Percentiles rank a stretch among this genome's conserved stretches.
Conservation (phyloP, 495 filamentous ascomycete genomes). For the Oidiodendron maius region DNA sequence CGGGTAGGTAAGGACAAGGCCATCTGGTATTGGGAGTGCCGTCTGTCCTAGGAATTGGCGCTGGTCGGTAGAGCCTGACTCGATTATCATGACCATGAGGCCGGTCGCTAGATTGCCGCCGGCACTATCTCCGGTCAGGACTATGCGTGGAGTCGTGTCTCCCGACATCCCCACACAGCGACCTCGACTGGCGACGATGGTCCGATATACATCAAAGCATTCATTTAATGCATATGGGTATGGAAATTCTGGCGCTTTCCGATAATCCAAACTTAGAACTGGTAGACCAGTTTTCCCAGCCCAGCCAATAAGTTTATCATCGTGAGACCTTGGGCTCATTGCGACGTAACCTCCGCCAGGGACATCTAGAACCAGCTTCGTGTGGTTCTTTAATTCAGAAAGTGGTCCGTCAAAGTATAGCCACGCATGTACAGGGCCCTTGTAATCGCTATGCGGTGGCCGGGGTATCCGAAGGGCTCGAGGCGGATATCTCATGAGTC, state of each 20-base stretch:
- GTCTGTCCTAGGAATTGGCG: conserved; percentile 52
- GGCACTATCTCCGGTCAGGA: conserved; percentile 87
- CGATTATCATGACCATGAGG: conserved; percentile 79
- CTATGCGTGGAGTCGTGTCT: conserved; percentile 58
- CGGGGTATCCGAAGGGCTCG: conserved; percentile 78
- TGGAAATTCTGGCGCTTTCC: conserved; percentile 89
- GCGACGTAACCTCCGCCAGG: conserved; percentile 95
- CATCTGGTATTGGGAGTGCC: conserved; percentile 69
- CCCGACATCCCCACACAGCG: conserved; percentile 83
- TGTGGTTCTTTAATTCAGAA: conserved; percentile 68
- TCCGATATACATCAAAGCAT: conserved; percentile 90
- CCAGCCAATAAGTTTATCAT: conserved; percentile 90
- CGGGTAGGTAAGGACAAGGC: conserved; percentile 82
- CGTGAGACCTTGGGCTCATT: conserved; percentile 85
- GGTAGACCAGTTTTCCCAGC: conserved; percentile 78
- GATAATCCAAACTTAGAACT: conserved; percentile 86
- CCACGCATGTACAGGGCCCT: conserved; percentile 79
- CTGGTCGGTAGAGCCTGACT: conserved; percentile 53
- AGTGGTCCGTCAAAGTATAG: conserved; percentile 90
- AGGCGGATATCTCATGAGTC: conserved; percentile 70
- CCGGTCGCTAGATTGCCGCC: conserved; percentile 86
- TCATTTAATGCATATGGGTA: conserved; percentile 96
- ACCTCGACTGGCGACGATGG: conserved; percentile 68
- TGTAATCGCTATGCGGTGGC: conserved; percentile 70
- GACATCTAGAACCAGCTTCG: conserved; percentile 78